Evolutionary conservation across 2,329 filamentous ascomycete species (phyloP).

Genomic region (Colletotrichum shisoi): DNA sequence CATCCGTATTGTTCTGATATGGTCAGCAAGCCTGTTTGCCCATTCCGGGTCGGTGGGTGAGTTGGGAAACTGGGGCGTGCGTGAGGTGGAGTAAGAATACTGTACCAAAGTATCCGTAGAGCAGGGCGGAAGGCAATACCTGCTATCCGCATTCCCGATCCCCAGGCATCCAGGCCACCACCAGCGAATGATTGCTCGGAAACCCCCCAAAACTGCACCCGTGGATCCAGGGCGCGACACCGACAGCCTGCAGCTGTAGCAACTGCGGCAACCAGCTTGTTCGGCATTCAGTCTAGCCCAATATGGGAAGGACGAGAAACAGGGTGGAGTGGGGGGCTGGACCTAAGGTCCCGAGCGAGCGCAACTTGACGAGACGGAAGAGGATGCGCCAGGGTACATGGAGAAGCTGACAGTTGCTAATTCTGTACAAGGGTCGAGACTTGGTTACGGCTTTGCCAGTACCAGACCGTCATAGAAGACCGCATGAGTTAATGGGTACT

Average conservation of each 20-base stretch:
- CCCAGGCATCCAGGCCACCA: slow-evolving; percentile 15
- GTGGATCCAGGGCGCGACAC: slow-evolving; percentile 18
- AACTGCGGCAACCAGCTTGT: slow-evolving; percentile 23
- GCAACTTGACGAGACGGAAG: not conserved
- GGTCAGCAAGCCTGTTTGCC: not conserved
- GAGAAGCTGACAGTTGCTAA: slow-evolving; percentile 18
- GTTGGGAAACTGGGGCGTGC: not conserved
- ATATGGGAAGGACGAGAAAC: slow-evolving; percentile 23
- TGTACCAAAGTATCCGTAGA: not conserved
- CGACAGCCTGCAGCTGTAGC: slow-evolving; percentile 28
- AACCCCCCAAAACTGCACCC: not conserved
- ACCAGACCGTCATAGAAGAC: not conserved
- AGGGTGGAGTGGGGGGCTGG: slow-evolving; percentile 10
- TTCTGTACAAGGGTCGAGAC: not conserved
- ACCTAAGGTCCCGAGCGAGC: not conserved
- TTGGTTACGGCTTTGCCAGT: not conserved
- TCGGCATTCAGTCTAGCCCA: slow-evolving; percentile 3
- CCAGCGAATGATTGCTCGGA: slow-evolving; percentile 9
- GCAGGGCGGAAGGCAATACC: not conserved
- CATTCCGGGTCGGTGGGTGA: not conserved
- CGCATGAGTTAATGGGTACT: not conserved
- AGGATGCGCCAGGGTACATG: not conserved
- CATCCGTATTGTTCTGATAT: not conserved
- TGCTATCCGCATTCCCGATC: slow-evolving; percentile 2
- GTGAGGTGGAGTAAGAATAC: not conserved